A percentile compares a stretch with the other conserved stretches of the same genome.
Conservation (phyloP, 441 rosid species). For the Isatis lusitanica region DNA sequence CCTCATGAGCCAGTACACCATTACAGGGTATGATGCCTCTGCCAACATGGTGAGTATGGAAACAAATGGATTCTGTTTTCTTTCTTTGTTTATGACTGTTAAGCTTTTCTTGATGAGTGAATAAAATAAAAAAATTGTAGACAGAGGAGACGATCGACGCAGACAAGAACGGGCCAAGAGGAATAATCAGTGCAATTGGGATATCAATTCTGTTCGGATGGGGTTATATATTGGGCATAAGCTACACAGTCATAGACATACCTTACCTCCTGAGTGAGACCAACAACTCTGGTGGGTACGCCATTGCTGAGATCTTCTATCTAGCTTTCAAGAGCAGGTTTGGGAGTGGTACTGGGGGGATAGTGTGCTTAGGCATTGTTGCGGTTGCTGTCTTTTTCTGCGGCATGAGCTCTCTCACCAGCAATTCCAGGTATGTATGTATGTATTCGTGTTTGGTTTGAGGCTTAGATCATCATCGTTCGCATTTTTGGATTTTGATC, state of each 20-base stretch:
- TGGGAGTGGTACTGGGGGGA: constrained; percentile 85
- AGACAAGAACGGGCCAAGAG: constrained; percentile 83
- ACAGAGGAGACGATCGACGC: constrained; percentile 95
- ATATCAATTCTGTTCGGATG: constrained; percentile 92
- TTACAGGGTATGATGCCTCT: constrained; percentile 92
- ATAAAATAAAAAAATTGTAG: constrained; percentile 36
- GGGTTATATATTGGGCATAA: constrained; percentile 88
- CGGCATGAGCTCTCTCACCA: constrained; percentile 95
- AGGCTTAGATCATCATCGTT: neutral
- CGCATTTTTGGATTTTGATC: constrained; percentile 3
- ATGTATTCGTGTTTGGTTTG: neutral
- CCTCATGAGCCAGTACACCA: constrained; percentile 95
- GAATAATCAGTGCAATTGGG: constrained; percentile 85
- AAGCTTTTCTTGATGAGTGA: neutral
- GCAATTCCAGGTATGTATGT: constrained; percentile 90
- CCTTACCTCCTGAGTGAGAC: constrained; percentile 64
- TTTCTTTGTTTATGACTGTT: no score
- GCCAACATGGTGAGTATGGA: constrained; percentile 85
- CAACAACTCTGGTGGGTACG: constrained; percentile 90
- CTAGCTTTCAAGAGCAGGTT: constrained; percentile 81
- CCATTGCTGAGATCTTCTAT: constrained; percentile 90
- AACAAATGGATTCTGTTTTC: no score
- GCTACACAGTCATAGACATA: constrained; percentile 83
- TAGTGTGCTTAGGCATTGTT: constrained; percentile 80
- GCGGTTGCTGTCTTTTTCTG: constrained; percentile 93